Conservation (phyloP, 2,329 filamentous ascomycete genomes). For the Simplicillium aogashimaense region DNA sequence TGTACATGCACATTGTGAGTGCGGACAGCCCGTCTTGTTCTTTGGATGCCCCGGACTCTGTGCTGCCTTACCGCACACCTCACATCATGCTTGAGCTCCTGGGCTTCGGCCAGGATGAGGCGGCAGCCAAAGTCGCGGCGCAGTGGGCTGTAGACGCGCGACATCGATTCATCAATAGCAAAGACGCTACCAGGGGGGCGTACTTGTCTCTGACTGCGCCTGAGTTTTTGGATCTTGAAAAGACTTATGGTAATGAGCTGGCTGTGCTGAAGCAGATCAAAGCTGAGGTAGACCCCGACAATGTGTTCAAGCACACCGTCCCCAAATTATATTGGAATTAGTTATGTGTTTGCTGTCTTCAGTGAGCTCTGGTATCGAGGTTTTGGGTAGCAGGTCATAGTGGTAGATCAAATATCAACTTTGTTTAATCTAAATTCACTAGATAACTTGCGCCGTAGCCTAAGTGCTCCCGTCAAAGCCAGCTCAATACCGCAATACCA, state of each 20-base stretch:
- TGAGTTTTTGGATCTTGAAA: conserved; percentile 14
- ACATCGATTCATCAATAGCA: conserved; percentile 11
- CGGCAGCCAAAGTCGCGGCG: conserved; percentile 10
- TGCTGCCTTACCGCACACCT: conserved; percentile 18
- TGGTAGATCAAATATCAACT: too few species aligned
- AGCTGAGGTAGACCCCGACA: conserved; percentile 21
- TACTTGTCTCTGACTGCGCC: conserved; percentile 20
- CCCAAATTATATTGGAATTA: too few species aligned
- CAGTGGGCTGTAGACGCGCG: conserved; percentile 15
- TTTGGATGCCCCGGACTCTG: conserved; percentile 10
- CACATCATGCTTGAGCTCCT: conserved; percentile 27
- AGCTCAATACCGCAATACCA: too few species aligned
- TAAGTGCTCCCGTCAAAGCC: too few species aligned
- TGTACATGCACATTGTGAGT: conserved; percentile 3
- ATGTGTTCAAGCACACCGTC: conserved; percentile 18
- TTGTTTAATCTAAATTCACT: too few species aligned
- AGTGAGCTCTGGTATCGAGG: too few species aligned
- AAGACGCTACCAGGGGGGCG: conserved; percentile 16
- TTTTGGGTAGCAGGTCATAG: too few species aligned
- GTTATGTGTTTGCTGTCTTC: too few species aligned
- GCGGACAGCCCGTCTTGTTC: conserved; percentile 4
- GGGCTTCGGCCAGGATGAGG: conserved; percentile 13
- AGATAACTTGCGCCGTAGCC: too few species aligned
- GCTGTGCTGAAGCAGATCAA: conserved; percentile 14
- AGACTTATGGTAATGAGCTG: conserved; percentile 19